Evolutionary conservation across 352 stramenopile genomes (phyloP), one percentile per base, ranked within the genome.

Genomic region (Pythium sukuiense): DNA sequence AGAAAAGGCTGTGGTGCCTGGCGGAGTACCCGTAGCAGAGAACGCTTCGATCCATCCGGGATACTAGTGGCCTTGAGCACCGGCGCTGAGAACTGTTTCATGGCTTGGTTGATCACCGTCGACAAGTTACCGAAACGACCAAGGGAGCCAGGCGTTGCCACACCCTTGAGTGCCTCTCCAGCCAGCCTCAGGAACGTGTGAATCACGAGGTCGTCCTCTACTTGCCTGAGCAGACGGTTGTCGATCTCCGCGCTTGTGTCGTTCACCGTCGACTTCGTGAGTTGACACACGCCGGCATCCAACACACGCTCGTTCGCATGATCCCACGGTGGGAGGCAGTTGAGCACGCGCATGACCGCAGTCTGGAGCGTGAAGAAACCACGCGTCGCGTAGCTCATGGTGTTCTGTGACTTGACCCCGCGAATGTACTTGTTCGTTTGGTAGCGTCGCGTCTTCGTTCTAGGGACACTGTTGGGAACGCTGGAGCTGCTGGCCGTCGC

Each of bases 291-390:
- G 27, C 67, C 72, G 1, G 41, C 16, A 27, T 75, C 63, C 6
- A 18, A 6, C 9, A 74, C 54, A 9, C 50, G 33, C 30, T 78
- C 85, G 18, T 49, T 54, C 0, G 59, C 0, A n/a, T n/a, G n/a
- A 49, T 93, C 64, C 82, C 85, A 92, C 7, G 62, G 35, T 7
- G 85, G 85, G 13, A 87, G 66, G 27, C 85, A 92, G 63, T 87
- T 89, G 27, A 92, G 61, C 37, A 93, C 84, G 4, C 82, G 73
- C 30, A 77, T 77, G 29, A 94, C 76, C 1, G 75, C 55, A 0
- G 86, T 94, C 58, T 94, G 86, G 2, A 94, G 74, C 26, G 81
- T 90, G 64, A 92, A 76, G 55, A 93, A 93, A 4, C 85, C 85
- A 9, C 67, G 68, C 11, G 73, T 88, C 20, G 80, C 45, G 56